phyloP scores from a whole-genome alignment of 345 rosid species.

The Aethionema arabicum region DNA sequence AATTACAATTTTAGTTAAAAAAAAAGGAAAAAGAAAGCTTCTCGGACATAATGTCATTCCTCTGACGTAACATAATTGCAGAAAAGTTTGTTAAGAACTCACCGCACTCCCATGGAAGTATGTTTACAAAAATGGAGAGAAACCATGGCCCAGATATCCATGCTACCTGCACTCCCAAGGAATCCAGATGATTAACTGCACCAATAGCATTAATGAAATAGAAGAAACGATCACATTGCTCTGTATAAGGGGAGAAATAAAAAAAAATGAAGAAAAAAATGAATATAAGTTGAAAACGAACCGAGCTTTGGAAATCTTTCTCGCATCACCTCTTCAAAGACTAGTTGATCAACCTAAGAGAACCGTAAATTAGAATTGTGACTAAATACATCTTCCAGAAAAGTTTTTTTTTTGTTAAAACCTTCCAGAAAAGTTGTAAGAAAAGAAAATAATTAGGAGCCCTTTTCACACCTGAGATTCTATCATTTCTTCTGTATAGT shows the following conservation, averaged over 20 bases:
- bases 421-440: background rate
- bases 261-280: constrained; percentile 1
- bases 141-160: constrained; percentile 99
- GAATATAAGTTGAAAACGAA: constrained; percentile 47
- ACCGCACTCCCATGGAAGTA: constrained; percentile 99
- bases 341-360: constrained; percentile 93
- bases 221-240: constrained; percentile 42
- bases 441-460: background rate
- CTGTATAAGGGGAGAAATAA: constrained; percentile 28
- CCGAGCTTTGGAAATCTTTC: constrained; percentile 97
- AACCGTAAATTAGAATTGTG: constrained; percentile 1
- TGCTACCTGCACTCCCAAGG: constrained; percentile 99
- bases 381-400: background rate
- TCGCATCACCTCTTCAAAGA: constrained; percentile 85
- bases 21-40: background rate
- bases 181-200: constrained; percentile 99
- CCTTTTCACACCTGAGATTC: constrained; percentile 76
- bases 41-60: background rate
- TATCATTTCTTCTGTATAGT: constrained; percentile 87
- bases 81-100: constrained; percentile 33
- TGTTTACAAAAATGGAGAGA: constrained; percentile 89
- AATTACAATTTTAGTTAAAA: constrained; percentile 3
- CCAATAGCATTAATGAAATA: constrained; percentile 50
- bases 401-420: no score
- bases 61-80: constrained; percentile 12